Conservation (phyloP, 2,329 filamentous ascomycete species). For the Graphium sp. region DNA sequence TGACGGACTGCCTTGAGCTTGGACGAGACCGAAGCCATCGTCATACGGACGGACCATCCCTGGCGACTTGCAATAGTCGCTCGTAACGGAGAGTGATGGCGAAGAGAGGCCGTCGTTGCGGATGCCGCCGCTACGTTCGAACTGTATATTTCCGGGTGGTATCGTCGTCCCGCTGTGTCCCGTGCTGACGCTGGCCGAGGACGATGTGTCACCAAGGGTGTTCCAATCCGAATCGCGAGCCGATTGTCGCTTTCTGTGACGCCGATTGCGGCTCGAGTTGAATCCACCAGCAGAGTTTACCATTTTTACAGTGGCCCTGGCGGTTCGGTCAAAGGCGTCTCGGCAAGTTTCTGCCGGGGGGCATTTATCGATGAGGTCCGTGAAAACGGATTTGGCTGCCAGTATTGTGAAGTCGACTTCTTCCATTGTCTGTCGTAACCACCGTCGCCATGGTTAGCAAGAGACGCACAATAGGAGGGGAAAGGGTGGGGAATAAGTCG, state of each 20-base stretch:
- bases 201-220: conserved; percentile 10
- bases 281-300: conserved; percentile 76
- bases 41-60: conserved; percentile 14
- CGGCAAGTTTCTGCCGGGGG: conserved; percentile 88
- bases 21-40: conserved; percentile 12
- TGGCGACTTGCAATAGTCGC: conserved; percentile 20
- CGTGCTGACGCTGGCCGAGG: conserved; percentile 9
- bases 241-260: conserved; percentile 11
- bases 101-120: conserved; percentile 22
- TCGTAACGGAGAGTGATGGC: conserved; percentile 18
- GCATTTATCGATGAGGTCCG: conserved; percentile 84
- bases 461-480: background rate
- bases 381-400: conserved; percentile 81
- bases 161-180: conserved; percentile 2
- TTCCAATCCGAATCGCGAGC: conserved; percentile 12
- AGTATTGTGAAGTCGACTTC: conserved; percentile 96
- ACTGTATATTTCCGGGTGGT: conserved; percentile 7
- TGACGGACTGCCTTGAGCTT: conserved; percentile 11
- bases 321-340: conserved; percentile 88
- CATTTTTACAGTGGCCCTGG: conserved; percentile 92
- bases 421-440: conserved; percentile 68
- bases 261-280: conserved; percentile 23
- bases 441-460: conserved; percentile 12
- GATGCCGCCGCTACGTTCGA: too few relatives aligned
- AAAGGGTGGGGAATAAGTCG: background rate